These are phyloP conservation scores for Penicillium canescens DNA, from an alignment of 495 filamentous ascomycete species.

Conservation along the genomic window DNA sequence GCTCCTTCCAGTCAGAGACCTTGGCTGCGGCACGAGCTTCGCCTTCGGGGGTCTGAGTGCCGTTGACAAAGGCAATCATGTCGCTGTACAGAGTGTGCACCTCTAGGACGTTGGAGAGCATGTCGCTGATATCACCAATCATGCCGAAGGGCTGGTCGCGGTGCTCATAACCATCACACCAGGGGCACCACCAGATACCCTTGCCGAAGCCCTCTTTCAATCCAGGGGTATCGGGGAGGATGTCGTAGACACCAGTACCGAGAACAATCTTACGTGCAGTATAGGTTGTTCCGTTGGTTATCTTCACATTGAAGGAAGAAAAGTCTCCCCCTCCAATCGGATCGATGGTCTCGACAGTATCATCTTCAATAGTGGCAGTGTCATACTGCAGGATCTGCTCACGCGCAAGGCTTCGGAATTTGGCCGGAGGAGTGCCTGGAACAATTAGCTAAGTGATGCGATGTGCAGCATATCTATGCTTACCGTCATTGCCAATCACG, in stretches of 20 bases:
- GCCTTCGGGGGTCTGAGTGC: conserved; percentile 45
- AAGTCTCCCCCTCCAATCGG: conserved; percentile 29
- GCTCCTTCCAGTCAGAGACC: conserved; percentile 45
- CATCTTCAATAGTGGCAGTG: conserved; percentile 49
- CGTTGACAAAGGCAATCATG: conserved; percentile 54
- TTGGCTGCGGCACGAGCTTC: conserved; percentile 37
- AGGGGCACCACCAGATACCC: conserved; percentile 62
- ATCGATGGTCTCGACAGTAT: conserved; percentile 47
- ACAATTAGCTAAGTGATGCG: not conserved
- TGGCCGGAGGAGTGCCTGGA: conserved; percentile 50
- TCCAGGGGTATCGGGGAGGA: conserved; percentile 54
- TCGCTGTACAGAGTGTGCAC: conserved; percentile 46
- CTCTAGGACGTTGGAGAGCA: conserved; percentile 45
- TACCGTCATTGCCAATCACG: conserved; percentile 59
- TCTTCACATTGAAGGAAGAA: conserved; percentile 45
- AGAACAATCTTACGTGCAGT: conserved; percentile 54
- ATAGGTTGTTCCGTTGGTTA: conserved; percentile 31
- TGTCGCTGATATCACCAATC: conserved; percentile 43
- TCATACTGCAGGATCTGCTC: conserved; percentile 50
- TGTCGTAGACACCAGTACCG: conserved; percentile 54
- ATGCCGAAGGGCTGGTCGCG: conserved; percentile 56
- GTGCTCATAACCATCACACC: conserved; percentile 63
- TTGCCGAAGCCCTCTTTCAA: conserved; percentile 53
- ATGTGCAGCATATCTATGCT: not conserved
- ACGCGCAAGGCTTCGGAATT: conserved; percentile 53